Conservation (phyloP, 176 grass and related monocot species). For the Ananas comosus region DNA sequence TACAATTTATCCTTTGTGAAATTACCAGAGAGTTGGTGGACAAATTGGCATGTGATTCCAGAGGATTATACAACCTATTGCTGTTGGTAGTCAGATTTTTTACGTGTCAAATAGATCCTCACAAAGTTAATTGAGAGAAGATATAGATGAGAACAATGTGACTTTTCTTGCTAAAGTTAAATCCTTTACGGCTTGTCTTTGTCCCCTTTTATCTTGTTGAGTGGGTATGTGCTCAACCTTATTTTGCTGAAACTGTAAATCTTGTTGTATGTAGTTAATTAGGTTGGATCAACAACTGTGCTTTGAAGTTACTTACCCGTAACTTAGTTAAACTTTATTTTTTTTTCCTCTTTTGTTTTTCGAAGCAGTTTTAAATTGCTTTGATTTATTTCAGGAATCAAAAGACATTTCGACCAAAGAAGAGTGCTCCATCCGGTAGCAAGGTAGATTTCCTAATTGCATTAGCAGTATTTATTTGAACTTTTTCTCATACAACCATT, state of each 20-base stretch:
- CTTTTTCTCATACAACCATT: not conserved
- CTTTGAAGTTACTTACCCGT: not conserved
- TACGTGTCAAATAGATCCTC: no score
- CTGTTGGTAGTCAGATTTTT: no score
- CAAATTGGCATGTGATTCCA: no score
- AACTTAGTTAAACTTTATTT: not conserved
- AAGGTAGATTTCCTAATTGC: slow-evolving; percentile 32
- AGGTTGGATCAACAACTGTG: not conserved
- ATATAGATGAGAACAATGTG: not conserved
- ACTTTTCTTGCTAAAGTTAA: not conserved
- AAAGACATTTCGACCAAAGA: slow-evolving; percentile 97
- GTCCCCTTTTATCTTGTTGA: no score
- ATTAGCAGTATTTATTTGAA: not conserved
- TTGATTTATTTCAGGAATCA: slow-evolving; percentile 50
- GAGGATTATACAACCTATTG: no score
- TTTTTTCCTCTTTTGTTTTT: not conserved
- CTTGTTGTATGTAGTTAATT: not conserved
- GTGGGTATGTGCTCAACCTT: no score
- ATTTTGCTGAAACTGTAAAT: no score
- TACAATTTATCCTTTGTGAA: no score
- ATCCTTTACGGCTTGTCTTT: not conserved
- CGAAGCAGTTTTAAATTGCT: not conserved
- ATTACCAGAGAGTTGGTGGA: no score
- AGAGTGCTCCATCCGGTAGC: slow-evolving; percentile 94
- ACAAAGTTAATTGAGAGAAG: no score